A percentile compares a stretch with the other conserved stretches of the same genome.
Conservation (phyloP, 495 filamentous ascomycete species). For the Penicillium desertorum region DNA sequence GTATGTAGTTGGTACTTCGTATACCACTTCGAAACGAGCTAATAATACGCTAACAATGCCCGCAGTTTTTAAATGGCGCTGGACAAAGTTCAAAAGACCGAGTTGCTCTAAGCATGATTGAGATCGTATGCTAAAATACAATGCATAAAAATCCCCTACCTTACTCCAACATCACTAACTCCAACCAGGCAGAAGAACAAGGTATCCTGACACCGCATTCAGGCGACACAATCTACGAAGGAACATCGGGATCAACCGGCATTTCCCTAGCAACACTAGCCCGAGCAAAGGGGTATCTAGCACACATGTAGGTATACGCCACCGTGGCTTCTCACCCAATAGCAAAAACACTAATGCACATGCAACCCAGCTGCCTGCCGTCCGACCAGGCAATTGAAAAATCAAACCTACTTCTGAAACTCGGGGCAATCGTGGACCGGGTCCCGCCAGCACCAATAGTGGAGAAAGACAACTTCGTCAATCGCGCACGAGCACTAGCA, state of each 20-base stretch:
- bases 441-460: slow-evolving; percentile 90
- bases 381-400: slow-evolving; percentile 89
- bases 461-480: slow-evolving; percentile 90
- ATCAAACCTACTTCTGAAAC: slow-evolving; percentile 78
- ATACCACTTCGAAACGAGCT: slow-evolving; percentile 1
- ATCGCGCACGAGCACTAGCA: slow-evolving; percentile 79
- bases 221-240: slow-evolving; percentile 95
- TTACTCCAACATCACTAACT: neutral
- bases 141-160: neutral
- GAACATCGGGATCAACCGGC: slow-evolving; percentile 90
- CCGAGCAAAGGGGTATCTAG: slow-evolving; percentile 82
- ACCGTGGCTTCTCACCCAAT: neutral
- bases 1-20: slow-evolving; percentile 33
- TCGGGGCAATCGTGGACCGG: slow-evolving; percentile 86
- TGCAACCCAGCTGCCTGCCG: slow-evolving; percentile 74
- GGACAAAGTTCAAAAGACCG: slow-evolving; percentile 95
- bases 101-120: slow-evolving; percentile 86
- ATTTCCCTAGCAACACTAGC: slow-evolving; percentile 91
- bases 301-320: slow-evolving; percentile 79
- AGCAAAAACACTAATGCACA: slow-evolving; percentile 14
- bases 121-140: slow-evolving; percentile 48
- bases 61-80: slow-evolving; percentile 83
- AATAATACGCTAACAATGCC: slow-evolving; percentile 9
- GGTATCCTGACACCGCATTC: slow-evolving; percentile 75
- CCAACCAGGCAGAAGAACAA: slow-evolving; percentile 65